phyloP scores from a whole-genome alignment of 2,329 filamentous ascomycete genomes.

The Lasiodiplodia theobromae region DNA sequence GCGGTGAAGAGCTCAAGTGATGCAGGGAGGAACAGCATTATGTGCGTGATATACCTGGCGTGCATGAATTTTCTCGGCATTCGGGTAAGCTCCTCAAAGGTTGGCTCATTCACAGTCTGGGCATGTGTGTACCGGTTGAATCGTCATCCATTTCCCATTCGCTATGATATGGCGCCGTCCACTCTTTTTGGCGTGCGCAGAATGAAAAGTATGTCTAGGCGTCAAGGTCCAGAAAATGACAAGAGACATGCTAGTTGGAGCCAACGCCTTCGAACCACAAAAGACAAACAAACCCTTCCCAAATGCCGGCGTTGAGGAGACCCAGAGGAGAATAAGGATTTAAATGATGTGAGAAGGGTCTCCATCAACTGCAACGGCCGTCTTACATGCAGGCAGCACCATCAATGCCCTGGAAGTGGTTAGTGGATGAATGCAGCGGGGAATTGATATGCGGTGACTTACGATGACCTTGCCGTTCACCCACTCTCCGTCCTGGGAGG shows the following conservation, averaged over 20 bases:
- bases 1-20: background rate
- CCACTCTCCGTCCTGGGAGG: constrained; percentile 65
- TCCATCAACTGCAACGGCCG: background rate
- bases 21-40: too few species aligned
- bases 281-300: background rate
- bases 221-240: constrained; percentile 2
- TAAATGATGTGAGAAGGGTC: background rate
- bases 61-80: background rate
- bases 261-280: constrained; percentile 11
- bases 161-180: background rate
- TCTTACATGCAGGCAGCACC: constrained; percentile 52
- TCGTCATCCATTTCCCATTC: constrained; percentile 2
- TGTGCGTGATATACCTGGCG: background rate
- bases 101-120: background rate
- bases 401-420: constrained; percentile 34
- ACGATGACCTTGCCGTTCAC: constrained; percentile 61
- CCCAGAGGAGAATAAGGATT: background rate
- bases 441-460: constrained; percentile 32
- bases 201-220: constrained; percentile 26
- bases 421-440: constrained; percentile 32
- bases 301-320: background rate
- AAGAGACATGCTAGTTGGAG: constrained; percentile 8
- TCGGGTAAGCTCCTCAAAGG: background rate
- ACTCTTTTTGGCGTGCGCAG: constrained; percentile 18
- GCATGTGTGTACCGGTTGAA: background rate